Evolutionary conservation across 2,329 filamentous ascomycete species (phyloP).

Genomic region (Xylariaceae sp.): DNA sequence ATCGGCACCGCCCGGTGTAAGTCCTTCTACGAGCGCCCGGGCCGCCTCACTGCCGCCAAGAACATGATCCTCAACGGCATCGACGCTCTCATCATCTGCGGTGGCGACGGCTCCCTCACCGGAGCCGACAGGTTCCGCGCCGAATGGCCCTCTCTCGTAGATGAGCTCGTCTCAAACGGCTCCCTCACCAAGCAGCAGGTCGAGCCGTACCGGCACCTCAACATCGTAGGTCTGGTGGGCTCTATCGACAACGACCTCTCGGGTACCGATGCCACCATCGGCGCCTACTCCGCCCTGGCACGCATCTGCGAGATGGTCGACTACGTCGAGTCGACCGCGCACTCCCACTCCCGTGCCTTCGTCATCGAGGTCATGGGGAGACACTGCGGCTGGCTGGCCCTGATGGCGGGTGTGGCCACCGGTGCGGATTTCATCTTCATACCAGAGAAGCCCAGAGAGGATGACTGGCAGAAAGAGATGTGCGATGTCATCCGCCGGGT

Average conservation of each 20-base stretch:
- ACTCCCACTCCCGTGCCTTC: slow-evolving; percentile 91
- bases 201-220: slow-evolving; percentile 74
- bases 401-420: slow-evolving; percentile 92
- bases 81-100: slow-evolving; percentile 92
- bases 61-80: slow-evolving; percentile 92
- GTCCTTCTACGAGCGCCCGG: slow-evolving; percentile 82
- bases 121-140: slow-evolving; percentile 88
- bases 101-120: slow-evolving; percentile 92
- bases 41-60: slow-evolving; percentile 78
- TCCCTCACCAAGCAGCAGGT: slow-evolving; percentile 65
- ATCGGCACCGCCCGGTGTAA: slow-evolving; percentile 93
- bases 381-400: slow-evolving; percentile 93
- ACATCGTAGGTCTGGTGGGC: slow-evolving; percentile 92
- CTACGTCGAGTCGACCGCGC: slow-evolving; percentile 91
- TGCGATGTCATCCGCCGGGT: slow-evolving; percentile 67
- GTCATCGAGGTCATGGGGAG: slow-evolving; percentile 98
- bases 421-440: slow-evolving; percentile 97
- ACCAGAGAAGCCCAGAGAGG: slow-evolving; percentile 80
- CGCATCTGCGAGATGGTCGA: slow-evolving; percentile 95
- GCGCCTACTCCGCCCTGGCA: slow-evolving; percentile 86
- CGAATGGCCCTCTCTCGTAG: slow-evolving; percentile 83
- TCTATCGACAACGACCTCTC: slow-evolving; percentile 99
- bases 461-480: slow-evolving; percentile 89
- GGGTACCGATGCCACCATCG: slow-evolving; percentile 94
- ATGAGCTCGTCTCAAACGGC: slow-evolving; percentile 71